Evolutionary conservation across 1,139 yeast species (phyloP), one percentile per base, ranked within the genome.

Genomic region (Taphrina pruni): DNA sequence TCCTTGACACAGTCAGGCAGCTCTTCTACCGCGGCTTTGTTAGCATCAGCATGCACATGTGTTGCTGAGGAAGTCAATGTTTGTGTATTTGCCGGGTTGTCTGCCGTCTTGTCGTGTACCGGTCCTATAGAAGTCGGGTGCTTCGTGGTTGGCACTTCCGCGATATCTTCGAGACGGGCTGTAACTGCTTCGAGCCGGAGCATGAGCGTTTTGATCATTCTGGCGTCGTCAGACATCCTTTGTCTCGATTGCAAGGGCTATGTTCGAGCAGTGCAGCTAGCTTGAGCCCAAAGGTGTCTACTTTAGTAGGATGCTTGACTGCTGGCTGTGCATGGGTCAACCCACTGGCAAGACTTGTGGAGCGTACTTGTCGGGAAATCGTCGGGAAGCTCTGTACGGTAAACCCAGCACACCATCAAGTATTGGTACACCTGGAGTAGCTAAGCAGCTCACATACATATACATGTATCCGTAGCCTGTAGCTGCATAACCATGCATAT

Each of bases 171-270:
- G 14, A 58, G 20, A 8, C 62, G 38, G 14, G 43, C 43, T 21
- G 45, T 48, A 32, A 36, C 62, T 7, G 62, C 54, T 43, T 58
- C 62, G 8, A 58, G 43, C 20, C 62, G 62, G 2, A 58, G 54
- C 51, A 58, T 43, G 8, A 58, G 39, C 36, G 62, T 58, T 21
- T 39, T 20, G 54, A 58, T 58, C 50, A 8, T 38, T 20, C 21
- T 56, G 14, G 38, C 43, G 38, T 56, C 60, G 36, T 56, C 60
- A 38, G 60, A 7, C 60, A 56, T 56, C 32, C 32, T 26, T 26
- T 26, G 32, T 9, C 46, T 56, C 48, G 48, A 45, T 12, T 12
- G 32, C 32, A 26, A 26, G 4, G 32, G 32, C 4, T 26, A 26
- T 26, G 32, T 26, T 26, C 32, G 32, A 26, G 32, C 32, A 26